Evolutionary conservation across 805 yeast genomes (phyloP), one percentile per base, ranked within the genome.

Genomic region (Wickerhamiella nectarea): DNA sequence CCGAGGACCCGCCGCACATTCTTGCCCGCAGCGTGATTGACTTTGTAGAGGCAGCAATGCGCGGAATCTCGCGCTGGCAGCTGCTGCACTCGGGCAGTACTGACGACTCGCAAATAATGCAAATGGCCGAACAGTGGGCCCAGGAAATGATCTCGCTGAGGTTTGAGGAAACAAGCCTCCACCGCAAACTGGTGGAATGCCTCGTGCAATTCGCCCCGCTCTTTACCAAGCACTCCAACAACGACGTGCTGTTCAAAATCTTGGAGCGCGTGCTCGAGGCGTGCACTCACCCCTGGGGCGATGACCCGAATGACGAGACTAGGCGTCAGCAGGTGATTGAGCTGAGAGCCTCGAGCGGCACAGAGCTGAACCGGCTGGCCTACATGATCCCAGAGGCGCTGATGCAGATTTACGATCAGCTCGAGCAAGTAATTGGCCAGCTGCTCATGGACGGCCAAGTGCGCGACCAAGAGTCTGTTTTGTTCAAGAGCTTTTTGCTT

Each of bases 51-150:
- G 80, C 94, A 28, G 80, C 93, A 52, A 74, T 91, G 26, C 73
- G 94, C 47, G 98, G 97, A 29, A 79, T 93, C 19, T 78, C 91
- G 10, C 74, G 99, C 56, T 93, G 99, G 98, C 76, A 84, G 54
- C 76, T 85, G 14, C 12, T 29, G 20, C 35, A 24, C 36, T 15
- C 20, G 12, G 15, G 12, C 15, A 12, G 11, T n/a, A 20, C 38
- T 12, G 43, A 40, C 9, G 43, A 40, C 10, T 15, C 36, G 37
- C 70, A 71, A 41, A 65, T 73, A 37, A 86, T 83, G 56, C 71
- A 69, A 12, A 67, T 85, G 40, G 81, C 94, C 39, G 80, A 81
- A 50, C 73, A 78, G 52, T 66, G 69, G 66, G 63, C 67, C 31
- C 51, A 54, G 24, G 59, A 62, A 22, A 66, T 91, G 46, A 65